Base-by-base conservation (phyloP, 2,329 filamentous ascomycete genomes). In the Trichoderma arundinaceum region DNA sequence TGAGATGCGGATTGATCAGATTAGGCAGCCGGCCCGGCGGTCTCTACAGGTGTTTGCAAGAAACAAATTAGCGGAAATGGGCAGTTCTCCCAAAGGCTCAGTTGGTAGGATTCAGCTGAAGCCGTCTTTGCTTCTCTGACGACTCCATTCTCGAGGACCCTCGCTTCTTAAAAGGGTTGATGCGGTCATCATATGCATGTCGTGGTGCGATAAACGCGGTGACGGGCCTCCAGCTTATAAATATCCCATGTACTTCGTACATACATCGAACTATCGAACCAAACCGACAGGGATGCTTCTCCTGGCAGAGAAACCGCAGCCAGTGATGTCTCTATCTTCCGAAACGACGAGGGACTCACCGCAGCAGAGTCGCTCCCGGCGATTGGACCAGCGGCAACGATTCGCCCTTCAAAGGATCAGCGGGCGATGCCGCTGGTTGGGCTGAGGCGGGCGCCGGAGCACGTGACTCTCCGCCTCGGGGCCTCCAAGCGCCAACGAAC, bases 331-430 rank as follows among this genome's bases (percentile, higher is more conserved):
- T 28, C 17, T 32, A 6, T 19, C n/a, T 39, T 48, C 22, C 46
- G 53, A 68, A 68, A 68, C 64, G 39, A 43, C 7, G 9, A 53
- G 15, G 56, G 17, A 46, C 35, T 52, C 19, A 32, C 22, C 22
- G 22, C 22, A 28, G 22, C 22, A 28, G 22, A 28, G 22, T 28
- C 22, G 22, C 22, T 28, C 4, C 22, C 22, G 22, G 41, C 41
- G 39, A 66, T 66, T 66, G 65, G 65, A 64, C 46, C 58, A 64
- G 43, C 51, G 7, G 9, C 19, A 10, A 59, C 54, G 44, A 52
- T 33, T 38, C 32, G 7, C n/a, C 17, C 54, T 58, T 9, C 10
- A 22, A 15, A 44, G 51, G 48, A 33, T 60, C 33, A n/a, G 17
- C 46, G 19, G 33, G 57, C 13, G 8, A 35, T 19, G 5, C 33